Conservation (phyloP, 1,284 basidiomycete genomes). For the Polyporus tsugae region DNA sequence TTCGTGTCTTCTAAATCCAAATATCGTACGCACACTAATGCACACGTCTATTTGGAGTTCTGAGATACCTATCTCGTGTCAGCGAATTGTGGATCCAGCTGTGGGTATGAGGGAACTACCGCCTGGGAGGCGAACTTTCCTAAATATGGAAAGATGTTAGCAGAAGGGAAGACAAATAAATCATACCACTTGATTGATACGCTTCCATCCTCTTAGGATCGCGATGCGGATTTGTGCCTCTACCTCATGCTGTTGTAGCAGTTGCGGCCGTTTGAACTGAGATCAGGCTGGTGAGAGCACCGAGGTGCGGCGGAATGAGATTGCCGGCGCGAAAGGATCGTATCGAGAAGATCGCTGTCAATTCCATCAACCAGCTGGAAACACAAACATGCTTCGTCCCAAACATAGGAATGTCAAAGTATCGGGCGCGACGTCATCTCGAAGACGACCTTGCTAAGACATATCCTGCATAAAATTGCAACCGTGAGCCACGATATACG, state of each 20-base stretch:
- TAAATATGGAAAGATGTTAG: not conserved
- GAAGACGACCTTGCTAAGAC: not conserved
- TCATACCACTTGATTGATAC: conserved; percentile 4
- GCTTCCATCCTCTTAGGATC: not conserved
- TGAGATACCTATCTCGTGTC: not conserved
- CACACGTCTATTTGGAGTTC: not conserved
- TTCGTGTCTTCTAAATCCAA: conserved; percentile 3
- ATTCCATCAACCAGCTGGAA: not conserved
- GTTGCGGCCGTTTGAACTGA: not conserved
- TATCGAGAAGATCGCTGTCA: not conserved
- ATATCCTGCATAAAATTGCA: not conserved
- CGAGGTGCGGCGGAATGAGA: not conserved
- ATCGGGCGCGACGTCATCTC: not conserved
- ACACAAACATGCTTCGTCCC: not conserved
- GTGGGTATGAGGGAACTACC: not conserved
- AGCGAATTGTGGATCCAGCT: conserved; percentile 5
- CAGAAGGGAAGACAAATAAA: not conserved
- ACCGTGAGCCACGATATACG: not conserved
- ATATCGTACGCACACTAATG: not conserved
- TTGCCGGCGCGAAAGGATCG: not conserved
- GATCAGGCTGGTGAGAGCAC: not conserved
- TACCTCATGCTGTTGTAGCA: not conserved
- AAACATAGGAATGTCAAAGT: not conserved
- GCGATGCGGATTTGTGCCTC: not conserved
- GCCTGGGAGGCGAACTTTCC: not conserved